Base-by-base conservation (phyloP, 495 filamentous ascomycete species). In the Physcia stellaris region DNA sequence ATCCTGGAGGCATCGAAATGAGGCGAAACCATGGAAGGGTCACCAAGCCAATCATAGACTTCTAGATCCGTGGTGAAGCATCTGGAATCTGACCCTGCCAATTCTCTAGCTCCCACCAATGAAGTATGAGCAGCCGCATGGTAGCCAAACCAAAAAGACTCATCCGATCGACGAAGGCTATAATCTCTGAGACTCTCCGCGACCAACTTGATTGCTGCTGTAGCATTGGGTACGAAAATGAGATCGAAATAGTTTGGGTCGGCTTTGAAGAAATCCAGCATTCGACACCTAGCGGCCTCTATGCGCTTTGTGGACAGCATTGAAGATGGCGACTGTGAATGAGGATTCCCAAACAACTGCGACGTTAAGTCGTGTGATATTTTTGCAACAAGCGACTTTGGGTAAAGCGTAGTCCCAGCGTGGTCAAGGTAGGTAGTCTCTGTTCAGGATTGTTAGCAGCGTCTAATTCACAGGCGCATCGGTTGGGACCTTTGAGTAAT, bases 121-220 rank as follows among this genome's bases (percentile, higher is more conserved):
- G 77, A 82, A 3, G 80, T 86, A 49, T 86, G 82, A 6, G 76
- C 63, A 40, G 85, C 79, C 36, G 68, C 63, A 46, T 88, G 83
- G 44, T 83, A 85, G 11, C 78, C 76, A 48, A 81, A 86, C 66
- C 77, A 78, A 47, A 83, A 80, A 6, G 4, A 2, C 16, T 57
- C 53, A 7, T 51, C 57, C 6, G 48, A 50, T 39, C 55, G 51
- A 23, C 36, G 55, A 0, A 53, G 56, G 41, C 58, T 61, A 35
- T 75, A 53, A 41, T 76, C 75, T 6, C 66, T 58, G 42, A 86
- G 79, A 23, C 62, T 64, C 13, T 83, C 79, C 6, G 65, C 67
- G 17, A 86, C 83, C 2, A 85, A 59, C 38, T 77, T 80, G 40
- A 86, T 76, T 4, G 70, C 73, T 0, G 76, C 74, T 1, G 79